These are phyloP conservation scores for Gremmenia infestans DNA, from an alignment of 2,329 filamentous ascomycete species.

Conservation along the genomic window DNA sequence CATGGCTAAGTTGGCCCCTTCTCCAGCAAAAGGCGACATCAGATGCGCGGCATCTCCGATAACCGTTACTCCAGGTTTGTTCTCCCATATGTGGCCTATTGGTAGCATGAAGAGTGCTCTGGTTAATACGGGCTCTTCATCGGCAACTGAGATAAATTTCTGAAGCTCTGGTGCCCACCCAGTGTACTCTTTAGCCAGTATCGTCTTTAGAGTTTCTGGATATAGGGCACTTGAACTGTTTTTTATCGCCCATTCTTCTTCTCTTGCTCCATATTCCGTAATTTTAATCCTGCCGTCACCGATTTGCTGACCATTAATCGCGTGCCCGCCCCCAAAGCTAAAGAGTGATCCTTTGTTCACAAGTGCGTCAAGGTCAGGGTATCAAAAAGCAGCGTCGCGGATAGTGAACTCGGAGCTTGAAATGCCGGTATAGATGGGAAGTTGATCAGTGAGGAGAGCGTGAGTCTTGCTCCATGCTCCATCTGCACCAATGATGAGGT, in stretches of 20 bases:
- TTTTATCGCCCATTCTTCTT: not conserved
- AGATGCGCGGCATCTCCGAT: constrained; percentile 54
- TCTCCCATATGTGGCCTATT: constrained; percentile 42
- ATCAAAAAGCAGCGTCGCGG: constrained; percentile 16
- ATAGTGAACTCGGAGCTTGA: constrained; percentile 30
- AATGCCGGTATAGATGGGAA: constrained; percentile 37
- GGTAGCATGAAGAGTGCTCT: constrained; percentile 22
- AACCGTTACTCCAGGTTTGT: constrained; percentile 52
- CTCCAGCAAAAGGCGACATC: constrained; percentile 46
- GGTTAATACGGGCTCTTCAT: constrained; percentile 18
- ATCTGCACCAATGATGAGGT: constrained; percentile 37
- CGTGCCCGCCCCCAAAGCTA: constrained; percentile 23
- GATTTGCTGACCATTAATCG: constrained; percentile 27
- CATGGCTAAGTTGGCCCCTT: constrained; percentile 35
- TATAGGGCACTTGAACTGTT: no score
- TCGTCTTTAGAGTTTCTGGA: constrained; percentile 5
- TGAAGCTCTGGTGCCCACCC: constrained; percentile 27
- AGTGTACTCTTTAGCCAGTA: constrained; percentile 25
- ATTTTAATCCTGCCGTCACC: constrained; percentile 13
- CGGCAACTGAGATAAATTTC: constrained; percentile 23
- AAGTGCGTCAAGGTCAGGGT: constrained; percentile 23
- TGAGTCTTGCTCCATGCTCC: constrained; percentile 38
- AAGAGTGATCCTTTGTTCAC: constrained; percentile 28
- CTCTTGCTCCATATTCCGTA: not conserved
- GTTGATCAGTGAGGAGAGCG: constrained; percentile 21